Base-by-base conservation (phyloP, 805 yeast genomes). In the Blastobotrys chiropterorum region DNA sequence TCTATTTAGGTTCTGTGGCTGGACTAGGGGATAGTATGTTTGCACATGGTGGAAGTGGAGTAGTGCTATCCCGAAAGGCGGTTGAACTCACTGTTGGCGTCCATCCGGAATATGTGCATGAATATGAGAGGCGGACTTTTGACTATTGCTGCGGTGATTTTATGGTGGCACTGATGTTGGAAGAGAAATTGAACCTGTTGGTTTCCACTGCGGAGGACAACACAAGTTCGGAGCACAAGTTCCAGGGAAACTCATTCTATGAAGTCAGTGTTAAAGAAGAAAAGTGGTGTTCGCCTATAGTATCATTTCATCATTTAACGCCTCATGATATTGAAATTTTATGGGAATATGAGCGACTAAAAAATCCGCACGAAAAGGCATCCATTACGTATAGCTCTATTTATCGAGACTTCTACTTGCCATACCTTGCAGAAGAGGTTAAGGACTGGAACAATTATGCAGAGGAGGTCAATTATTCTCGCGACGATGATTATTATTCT, bases 41-140 rank as follows among this genome's bases (percentile, higher is more conserved):
- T 54, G 73, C 70, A 2, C 72, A 70, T 51, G 73, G 73, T 5
- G 74, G 73, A 4, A 59, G 69, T 1, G 72, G 69, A 4, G 65
- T 67, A 2, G 63, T 67, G 0, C 47, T 69, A 22, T 66, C 71
- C 6, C 59, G 61, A 2, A 63, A 59, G 5, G 65, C 69, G 4
- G 53, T 68, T 55, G 50, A 55, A 19, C 42, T 46, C 20, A 54
- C 67, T 15, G 60, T 67, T 48, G 68, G 64, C 20, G 31, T 31
- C 2, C 55, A 54, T 19, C 44, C 60, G 4, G 31, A 55, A 19
- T 17, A 50, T 45, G 30, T 53, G 2, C 56, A 55, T 13, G 48
- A 54, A 20, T 65, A 58, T 30, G 66, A 63, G 16, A 49, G 55
- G 4, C 48, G 43, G 16, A 56, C 69, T 1, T 21, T 44, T 2